Conservation (phyloP, 208 protist species). For the Crithidia acanthocephali region DNA sequence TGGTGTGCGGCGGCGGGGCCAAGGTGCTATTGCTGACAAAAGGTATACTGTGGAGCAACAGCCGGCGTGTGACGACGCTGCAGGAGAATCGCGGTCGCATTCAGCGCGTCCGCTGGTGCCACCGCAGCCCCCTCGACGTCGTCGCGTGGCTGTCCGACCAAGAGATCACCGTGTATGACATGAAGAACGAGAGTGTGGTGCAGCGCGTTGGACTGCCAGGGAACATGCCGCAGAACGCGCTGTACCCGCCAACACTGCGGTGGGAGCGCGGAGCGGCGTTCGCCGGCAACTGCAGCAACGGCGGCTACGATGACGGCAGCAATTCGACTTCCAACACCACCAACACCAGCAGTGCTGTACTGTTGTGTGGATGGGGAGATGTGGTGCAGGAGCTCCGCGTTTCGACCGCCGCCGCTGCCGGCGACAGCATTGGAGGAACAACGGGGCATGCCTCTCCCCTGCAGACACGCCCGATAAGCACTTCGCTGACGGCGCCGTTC, state of each 20-base stretch:
- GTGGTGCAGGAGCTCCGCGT: conserved; percentile 66
- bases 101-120: conserved; percentile 63
- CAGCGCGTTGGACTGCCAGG: conserved; percentile 25
- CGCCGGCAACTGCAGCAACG: no score
- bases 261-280: conserved; percentile 68
- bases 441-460: not conserved
- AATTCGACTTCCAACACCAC: not conserved
- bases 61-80: conserved; percentile 50
- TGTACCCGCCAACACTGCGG: conserved; percentile 62
- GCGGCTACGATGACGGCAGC: not conserved
- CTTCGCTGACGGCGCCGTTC: not conserved
- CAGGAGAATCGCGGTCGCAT: conserved; percentile 59
- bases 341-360: conserved; percentile 41
- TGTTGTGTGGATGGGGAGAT: conserved; percentile 74
- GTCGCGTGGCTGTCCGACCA: conserved; percentile 72
- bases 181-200: conserved; percentile 34
- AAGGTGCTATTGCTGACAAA: conserved; percentile 57
- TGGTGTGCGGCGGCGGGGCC: conserved; percentile 48
- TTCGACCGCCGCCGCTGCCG: not conserved
- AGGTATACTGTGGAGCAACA: conserved; percentile 49
- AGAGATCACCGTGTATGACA: conserved; percentile 64
- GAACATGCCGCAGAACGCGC: conserved; percentile 27
- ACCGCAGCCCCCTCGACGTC: conserved; percentile 30
- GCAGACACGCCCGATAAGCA: not conserved
- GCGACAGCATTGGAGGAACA: not conserved